These are phyloP conservation scores for Rhizopus delemar DNA, from an alignment of 371 early-diverging fungal species.

Conservation along the genomic window DNA sequence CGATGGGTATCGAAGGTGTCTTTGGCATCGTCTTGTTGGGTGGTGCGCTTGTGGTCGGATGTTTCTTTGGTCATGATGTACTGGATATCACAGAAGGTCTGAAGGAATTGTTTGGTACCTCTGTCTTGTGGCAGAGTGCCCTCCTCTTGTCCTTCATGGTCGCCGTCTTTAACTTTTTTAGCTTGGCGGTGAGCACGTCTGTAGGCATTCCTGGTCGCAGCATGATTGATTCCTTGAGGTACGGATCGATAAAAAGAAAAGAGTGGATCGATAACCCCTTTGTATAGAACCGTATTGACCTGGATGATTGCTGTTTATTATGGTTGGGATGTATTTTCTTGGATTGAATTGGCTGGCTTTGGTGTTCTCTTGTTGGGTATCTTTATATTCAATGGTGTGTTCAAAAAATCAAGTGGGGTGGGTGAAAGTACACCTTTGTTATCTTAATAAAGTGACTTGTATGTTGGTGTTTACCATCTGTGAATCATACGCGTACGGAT, in stretches of 20 bases:
- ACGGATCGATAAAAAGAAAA: conserved; percentile 8
- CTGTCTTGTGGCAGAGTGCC: conserved; percentile 43
- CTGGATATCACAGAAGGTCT: conserved; percentile 36
- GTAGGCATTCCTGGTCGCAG: conserved; percentile 49
- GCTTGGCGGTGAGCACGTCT: conserved; percentile 40
- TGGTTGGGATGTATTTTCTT: conserved; percentile 47
- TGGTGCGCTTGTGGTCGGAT: conserved; percentile 22
- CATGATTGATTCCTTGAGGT: conserved; percentile 47
- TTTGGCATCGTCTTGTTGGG: conserved; percentile 38
- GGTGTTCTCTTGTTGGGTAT: conserved; percentile 35
- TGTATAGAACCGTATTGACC: conserved; percentile 37
- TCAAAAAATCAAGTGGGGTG: conserved; percentile 22
- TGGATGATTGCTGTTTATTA: conserved; percentile 48
- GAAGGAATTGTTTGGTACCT: conserved; percentile 22
- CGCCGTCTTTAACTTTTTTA: conserved; percentile 49
- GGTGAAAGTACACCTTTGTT: conserved; percentile 41
- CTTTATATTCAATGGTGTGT: conserved; percentile 48
- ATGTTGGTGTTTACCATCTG: no score
- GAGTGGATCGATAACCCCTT: background rate
- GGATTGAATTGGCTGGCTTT: conserved; percentile 40
- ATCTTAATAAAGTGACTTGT: conserved; percentile 15
- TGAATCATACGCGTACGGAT: no score
- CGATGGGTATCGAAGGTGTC: conserved; percentile 50
- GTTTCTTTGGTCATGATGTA: conserved; percentile 20
- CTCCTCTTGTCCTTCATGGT: conserved; percentile 42